Base-by-base conservation (phyloP, 2,329 filamentous ascomycete genomes). In the Zymoseptoria ardabiliae region DNA sequence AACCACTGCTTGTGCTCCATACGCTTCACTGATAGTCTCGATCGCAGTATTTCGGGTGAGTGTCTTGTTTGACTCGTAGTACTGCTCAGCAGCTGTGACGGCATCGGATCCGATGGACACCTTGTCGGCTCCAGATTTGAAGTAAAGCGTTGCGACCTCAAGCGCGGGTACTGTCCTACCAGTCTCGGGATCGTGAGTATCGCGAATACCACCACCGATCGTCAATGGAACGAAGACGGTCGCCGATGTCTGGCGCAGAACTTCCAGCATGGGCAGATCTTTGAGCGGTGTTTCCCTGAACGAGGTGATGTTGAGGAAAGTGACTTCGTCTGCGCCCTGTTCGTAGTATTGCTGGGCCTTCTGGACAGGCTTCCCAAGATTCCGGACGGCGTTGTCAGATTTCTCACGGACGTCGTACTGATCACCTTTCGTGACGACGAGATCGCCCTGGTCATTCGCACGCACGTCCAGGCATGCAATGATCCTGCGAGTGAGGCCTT, bases 361-460 rank as follows among this genome's bases (percentile, higher is more conserved):
- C 65, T 96, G 91, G 54, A 99, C 92, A 1, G 94, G 94, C 76
- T 99, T 99, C 65, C 94, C 94, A 3, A 99, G 82, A 74, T 99
- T 99, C 64, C 94, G 86, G 41, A 99, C 92, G 66, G 83, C 74
- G 20, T 82, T 79, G 23, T 70, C 78, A 57, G 83, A 80, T 76
- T 97, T 97, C 71, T 97, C 94, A 30, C 94, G 89, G 6, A 99
- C 94, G 70, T 99, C 94, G 77, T 99, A 99, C 75, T 97, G 93
- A 76, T 99, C 94, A 59, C 94, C 94, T 76, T 99, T 99, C 13
- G 94, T 99, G 45, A 99, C 94, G 0, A 99, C 94, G 9, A 99
- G 81, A 74, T 99, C 94, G 35, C 94, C 94, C 61, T 88, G 81
- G 73, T 99, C 94, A 74, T 99, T 99, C 56, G 92, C 85, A 50